A percentile compares a stretch with the other conserved stretches of the same genome.
Conservation (phyloP, 768 basidiomycete species). For the Mycena vulgaris region DNA sequence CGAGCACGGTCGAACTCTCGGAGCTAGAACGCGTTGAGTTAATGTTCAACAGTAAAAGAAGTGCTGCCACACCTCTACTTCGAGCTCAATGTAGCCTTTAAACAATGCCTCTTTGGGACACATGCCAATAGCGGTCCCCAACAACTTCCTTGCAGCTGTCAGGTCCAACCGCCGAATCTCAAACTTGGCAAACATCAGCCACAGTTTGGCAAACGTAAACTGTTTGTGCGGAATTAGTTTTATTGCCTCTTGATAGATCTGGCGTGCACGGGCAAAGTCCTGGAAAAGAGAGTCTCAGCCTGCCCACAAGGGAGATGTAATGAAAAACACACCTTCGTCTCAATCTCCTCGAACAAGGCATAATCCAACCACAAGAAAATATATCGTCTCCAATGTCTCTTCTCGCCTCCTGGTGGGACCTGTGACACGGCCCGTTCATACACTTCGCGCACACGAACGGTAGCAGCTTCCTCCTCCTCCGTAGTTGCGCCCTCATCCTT, state of each 20-base stretch:
- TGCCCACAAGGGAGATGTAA: neutral
- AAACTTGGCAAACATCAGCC: slow-evolving; percentile 94
- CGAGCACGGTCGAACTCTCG: slow-evolving; percentile 97
- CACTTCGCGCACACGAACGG: slow-evolving; percentile 86
- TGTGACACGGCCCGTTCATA: slow-evolving; percentile 97
- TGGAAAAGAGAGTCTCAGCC: slow-evolving; percentile 46
- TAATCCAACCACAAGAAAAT: slow-evolving; percentile 97
- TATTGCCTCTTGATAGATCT: slow-evolving; percentile 93
- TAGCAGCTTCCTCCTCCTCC: slow-evolving; percentile 77
- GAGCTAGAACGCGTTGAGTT: slow-evolving; percentile 56
- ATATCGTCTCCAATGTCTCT: slow-evolving; percentile 92
- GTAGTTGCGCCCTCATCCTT: slow-evolving; percentile 81
- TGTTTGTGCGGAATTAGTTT: slow-evolving; percentile 94
- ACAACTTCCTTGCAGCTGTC: slow-evolving; percentile 86
- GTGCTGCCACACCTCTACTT: slow-evolving; percentile 78
- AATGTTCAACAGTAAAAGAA: neutral
- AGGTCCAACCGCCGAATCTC: slow-evolving; percentile 90
- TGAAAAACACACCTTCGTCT: slow-evolving; percentile 78
- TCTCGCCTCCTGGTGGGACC: slow-evolving; percentile 94
- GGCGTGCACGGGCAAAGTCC: slow-evolving; percentile 89
- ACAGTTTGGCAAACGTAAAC: slow-evolving; percentile 98
- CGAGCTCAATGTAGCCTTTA: slow-evolving; percentile 96
- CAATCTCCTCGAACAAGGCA: slow-evolving; percentile 96
- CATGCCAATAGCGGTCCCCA: slow-evolving; percentile 95
- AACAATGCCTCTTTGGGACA: slow-evolving; percentile 96